Evolutionary conservation across 140 eudicot species (phyloP), one percentile per base, ranked within the genome.

Genomic region (Ambrosia hybrid): DNA sequence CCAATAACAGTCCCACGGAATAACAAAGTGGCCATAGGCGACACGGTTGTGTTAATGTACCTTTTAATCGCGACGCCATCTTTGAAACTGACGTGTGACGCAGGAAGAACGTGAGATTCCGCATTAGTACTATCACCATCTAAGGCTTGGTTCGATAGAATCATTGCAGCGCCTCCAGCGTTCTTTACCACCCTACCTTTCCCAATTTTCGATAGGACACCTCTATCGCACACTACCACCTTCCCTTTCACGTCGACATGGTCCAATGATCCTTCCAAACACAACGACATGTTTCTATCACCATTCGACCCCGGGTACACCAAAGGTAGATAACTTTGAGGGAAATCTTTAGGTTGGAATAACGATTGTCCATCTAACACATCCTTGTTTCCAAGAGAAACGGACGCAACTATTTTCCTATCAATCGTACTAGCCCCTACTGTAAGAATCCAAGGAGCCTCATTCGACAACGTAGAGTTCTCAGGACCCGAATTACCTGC

Each of bases 391-490:
- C 96, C 94, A 0, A 91, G 88, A 39, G 78, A 72, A 49, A 73
- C 95, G 0, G 84, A 72, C n/a, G 88, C 80, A 12, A 46, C 39
- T 70, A 86, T 67, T 39, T 73, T 72, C 38, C 97, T 79, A 14
- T 91, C 96, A 12, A 89, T 61, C 13, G 88, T 86, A 66, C 97
- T 86, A 21, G 96, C 97, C 5, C 96, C 97, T 16, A 89, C 95
- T 0, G 96, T 88, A 38, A 91, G 81, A 45, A 88, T 79, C 96
- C 97, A 91, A 1, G 96, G 96, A n/a, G 94, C 97, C 43, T 76
- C 89, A 6, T 86, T 86, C 1, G 87, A 73, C 43, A 83, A 12
- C 0, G 89, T 34, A 2, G 72, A n/a, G n/a, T 57, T 48, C 2
- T 3, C 1, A 0, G 91, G 96, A 5, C 97, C 97, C 0, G 52